Evolutionary conservation across 192 early-diverging fungal genomes (phyloP).

Genomic region (Coemansia sp.): DNA sequence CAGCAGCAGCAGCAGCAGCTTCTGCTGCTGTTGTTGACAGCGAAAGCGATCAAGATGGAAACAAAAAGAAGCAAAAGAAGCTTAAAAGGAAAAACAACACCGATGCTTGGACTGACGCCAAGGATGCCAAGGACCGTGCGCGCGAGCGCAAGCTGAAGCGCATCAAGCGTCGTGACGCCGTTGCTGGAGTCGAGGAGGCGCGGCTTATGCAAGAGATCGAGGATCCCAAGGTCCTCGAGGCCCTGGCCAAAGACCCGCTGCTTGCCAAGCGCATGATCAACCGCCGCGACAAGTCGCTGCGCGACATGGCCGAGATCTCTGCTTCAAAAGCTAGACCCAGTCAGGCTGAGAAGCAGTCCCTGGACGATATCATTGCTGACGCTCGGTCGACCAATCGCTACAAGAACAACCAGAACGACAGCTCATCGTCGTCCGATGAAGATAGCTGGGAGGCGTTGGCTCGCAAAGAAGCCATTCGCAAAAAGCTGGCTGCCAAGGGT

Average conservation of each 20-base stretch:
- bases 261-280: constrained; percentile 53
- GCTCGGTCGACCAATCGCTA: neutral
- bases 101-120: constrained; percentile 42
- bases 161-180: constrained; percentile 29
- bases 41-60: constrained; percentile 47
- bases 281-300: constrained; percentile 49
- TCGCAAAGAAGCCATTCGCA: constrained; percentile 36
- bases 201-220: constrained; percentile 29
- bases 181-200: constrained; percentile 19
- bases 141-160: constrained; percentile 51
- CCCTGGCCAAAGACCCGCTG: constrained; percentile 47
- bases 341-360: neutral
- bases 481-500: constrained; percentile 22
- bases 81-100: constrained; percentile 29
- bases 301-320: constrained; percentile 22
- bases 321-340: constrained; percentile 5
- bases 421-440: constrained; percentile 26
- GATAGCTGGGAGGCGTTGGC: constrained; percentile 48
- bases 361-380: neutral
- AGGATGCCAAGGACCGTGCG: constrained; percentile 29
- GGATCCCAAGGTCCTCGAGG: constrained; percentile 41
- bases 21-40: constrained; percentile 52
- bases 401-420: neutral
- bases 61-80: constrained; percentile 3
- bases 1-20: too few species aligned